These are phyloP conservation scores for Mallotus repandus DNA, from an alignment of 441 rosid species.

Conservation along the genomic window DNA sequence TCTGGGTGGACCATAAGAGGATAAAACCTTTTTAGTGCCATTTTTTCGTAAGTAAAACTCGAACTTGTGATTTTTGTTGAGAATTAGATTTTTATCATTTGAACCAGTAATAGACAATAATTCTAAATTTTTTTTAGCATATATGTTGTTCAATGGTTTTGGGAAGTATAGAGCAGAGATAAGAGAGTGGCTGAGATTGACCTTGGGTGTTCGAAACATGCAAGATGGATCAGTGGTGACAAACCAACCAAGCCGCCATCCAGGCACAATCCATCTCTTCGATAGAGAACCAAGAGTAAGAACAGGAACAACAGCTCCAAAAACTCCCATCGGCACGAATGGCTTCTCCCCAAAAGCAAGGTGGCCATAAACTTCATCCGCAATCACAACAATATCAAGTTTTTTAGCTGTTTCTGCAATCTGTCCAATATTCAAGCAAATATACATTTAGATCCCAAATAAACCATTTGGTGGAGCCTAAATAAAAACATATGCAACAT, in stretches of 20 bases:
- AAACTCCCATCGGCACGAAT: conserved; percentile 57
- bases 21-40: too few species aligned
- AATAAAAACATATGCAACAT: too few species aligned
- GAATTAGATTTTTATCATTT: too few species aligned
- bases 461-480: too few species aligned
- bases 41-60: too few species aligned
- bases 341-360: conserved; percentile 50
- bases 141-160: too few species aligned
- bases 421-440: conserved; percentile 19
- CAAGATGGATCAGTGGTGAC: conserved; percentile 43
- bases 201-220: conserved; percentile 43
- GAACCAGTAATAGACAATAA: too few species aligned
- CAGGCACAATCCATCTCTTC: conserved; percentile 71
- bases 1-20: too few species aligned
- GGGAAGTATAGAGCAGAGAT: too few species aligned
- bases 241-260: conserved; percentile 72
- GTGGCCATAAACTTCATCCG: conserved; percentile 64
- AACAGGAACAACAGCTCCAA: conserved; percentile 53
- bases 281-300: conserved; percentile 60
- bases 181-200: conserved; percentile 1
- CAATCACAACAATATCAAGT: conserved; percentile 62
- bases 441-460: too few species aligned
- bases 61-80: too few species aligned
- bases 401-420: conserved; percentile 54
- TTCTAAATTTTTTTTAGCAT: too few species aligned